phyloP scores from a whole-genome alignment of 1,284 basidiomycete genomes.

The Ceratobasidium theobromae region DNA sequence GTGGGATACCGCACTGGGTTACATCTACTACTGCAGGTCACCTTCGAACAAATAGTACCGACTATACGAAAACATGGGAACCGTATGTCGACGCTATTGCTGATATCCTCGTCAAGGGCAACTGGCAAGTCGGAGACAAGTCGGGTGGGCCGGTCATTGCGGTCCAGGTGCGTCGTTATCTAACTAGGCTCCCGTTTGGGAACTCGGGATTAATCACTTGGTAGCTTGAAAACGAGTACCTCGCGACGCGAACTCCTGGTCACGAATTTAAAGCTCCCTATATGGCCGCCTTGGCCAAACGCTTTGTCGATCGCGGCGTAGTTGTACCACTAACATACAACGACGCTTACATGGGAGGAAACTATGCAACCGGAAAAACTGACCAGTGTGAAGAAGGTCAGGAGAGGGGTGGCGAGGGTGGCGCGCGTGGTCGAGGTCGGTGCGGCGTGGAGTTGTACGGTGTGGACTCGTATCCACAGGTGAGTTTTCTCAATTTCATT shows the following conservation, averaged over 20 bases:
- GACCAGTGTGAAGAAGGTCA: conserved; percentile 13
- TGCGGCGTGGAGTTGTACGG: conserved; percentile 42
- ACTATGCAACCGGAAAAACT: conserved; percentile 37
- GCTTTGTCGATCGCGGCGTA: conserved; percentile 56
- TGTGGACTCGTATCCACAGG: conserved; percentile 62
- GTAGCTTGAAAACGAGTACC: conserved; percentile 43
- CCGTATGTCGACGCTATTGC: conserved; percentile 42
- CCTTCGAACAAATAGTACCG: conserved; percentile 41
- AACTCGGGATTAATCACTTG: not conserved
- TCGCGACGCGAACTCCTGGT: conserved; percentile 34
- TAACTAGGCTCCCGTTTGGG: not conserved
- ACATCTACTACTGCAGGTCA: conserved; percentile 38
- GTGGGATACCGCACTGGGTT: conserved; percentile 45
- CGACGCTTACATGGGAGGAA: conserved; percentile 36
- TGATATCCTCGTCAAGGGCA: conserved; percentile 34
- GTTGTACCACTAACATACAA: conserved; percentile 58
- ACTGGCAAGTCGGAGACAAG: conserved; percentile 30
- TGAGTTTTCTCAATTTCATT: conserved; percentile 33
- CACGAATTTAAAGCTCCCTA: conserved; percentile 34
- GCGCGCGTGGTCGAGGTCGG: conserved; percentile 12
- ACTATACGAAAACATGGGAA: conserved; percentile 40
- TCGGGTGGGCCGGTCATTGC: conserved; percentile 42
- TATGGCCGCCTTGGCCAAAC: conserved; percentile 35
- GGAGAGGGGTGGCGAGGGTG: conserved; percentile 5
- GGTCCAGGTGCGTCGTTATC: conserved; percentile 38